Percentiles rank a stretch among this genome's conserved stretches.
Conservation (phyloP, 2,329 filamentous ascomycete genomes). For the Penicillium sp. region DNA sequence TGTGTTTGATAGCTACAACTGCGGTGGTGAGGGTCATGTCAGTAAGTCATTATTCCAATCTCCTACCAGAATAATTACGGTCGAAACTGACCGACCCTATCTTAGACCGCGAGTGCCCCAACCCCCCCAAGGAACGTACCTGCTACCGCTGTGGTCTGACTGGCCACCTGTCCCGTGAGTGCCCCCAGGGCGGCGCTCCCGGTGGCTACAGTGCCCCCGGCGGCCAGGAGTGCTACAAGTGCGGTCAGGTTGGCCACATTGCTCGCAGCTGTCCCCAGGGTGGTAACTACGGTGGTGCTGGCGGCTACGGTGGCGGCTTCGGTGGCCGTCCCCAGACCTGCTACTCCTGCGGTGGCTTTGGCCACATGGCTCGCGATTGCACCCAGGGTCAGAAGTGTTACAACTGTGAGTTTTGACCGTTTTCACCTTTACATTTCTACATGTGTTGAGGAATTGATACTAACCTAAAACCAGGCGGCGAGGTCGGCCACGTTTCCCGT, state of each 20-base stretch:
- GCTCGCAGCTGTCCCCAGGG: constrained; percentile 64
- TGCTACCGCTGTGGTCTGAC: constrained; percentile 67
- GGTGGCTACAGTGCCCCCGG: constrained; percentile 43
- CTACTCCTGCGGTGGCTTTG: constrained; percentile 96
- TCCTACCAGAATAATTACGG: neutral
- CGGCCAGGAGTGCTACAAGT: constrained; percentile 91
- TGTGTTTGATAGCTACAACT: constrained; percentile 66
- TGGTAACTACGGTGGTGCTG: constrained; percentile 46
- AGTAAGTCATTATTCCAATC: constrained; percentile 53
- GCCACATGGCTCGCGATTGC: constrained; percentile 97
- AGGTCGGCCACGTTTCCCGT: constrained; percentile 90
- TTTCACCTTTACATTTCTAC: neutral
- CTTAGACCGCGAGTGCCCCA: constrained; percentile 81
- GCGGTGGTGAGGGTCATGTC: constrained; percentile 77
- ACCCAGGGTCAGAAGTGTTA: constrained; percentile 99
- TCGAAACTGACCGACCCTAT: constrained; percentile 5
- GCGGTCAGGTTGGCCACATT: constrained; percentile 93
- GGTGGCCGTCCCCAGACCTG: constrained; percentile 73
- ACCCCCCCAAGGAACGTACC: constrained; percentile 79
- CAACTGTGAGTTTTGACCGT: constrained; percentile 69
- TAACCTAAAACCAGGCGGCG: constrained; percentile 54
- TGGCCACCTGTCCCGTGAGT: constrained; percentile 88
- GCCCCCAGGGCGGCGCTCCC: constrained; percentile 47
- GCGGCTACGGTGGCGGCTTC: constrained; percentile 45
- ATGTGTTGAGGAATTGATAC: neutral